Percentiles rank a stretch among this genome's conserved stretches.
phyloP scores from a whole-genome alignment of 1,284 basidiomycete genomes.

The Sanghuangporus sanghuang region DNA sequence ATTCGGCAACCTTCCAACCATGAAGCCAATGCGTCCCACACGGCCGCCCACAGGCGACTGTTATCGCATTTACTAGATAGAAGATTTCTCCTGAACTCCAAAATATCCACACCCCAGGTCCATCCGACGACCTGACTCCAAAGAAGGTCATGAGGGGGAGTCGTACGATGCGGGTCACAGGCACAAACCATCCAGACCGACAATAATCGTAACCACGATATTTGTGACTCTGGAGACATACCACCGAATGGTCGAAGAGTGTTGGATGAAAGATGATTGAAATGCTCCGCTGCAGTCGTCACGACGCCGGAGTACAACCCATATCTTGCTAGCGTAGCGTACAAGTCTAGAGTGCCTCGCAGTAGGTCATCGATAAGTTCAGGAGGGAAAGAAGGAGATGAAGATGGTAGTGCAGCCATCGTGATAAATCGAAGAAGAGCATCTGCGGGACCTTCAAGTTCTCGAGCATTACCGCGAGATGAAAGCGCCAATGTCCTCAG shows the following conservation, averaged over 20 bases:
- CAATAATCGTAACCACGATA: constrained; percentile 51
- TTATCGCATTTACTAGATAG: constrained; percentile 29
- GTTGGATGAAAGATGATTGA: constrained; percentile 42
- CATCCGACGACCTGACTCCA: constrained; percentile 83
- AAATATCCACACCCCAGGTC: constrained; percentile 66
- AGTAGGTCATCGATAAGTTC: constrained; percentile 47
- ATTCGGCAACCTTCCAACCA: constrained; percentile 74
- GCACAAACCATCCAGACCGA: constrained; percentile 80
- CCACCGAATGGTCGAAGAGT: constrained; percentile 34
- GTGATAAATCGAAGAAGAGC: constrained; percentile 75
- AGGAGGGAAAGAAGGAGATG: constrained; percentile 40
- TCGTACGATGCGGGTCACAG: constrained; percentile 83
- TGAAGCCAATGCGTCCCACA: constrained; percentile 55
- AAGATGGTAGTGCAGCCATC: constrained; percentile 43
- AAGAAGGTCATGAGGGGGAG: constrained; percentile 79
- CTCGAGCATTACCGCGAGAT: constrained; percentile 62
- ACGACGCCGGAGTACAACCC: constrained; percentile 70
- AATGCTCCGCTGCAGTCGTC: constrained; percentile 53
- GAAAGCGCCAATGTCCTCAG: constrained; percentile 57
- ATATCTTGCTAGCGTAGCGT: constrained; percentile 66
- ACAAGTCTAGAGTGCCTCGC: constrained; percentile 58
- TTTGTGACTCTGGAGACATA: constrained; percentile 31
- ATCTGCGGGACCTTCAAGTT: constrained; percentile 53
- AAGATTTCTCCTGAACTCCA: constrained; percentile 24
- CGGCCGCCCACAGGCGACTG: constrained; percentile 34